phyloP scores from a whole-genome alignment of 1,284 basidiomycete genomes.

The Ceratobasidium sp. region DNA sequence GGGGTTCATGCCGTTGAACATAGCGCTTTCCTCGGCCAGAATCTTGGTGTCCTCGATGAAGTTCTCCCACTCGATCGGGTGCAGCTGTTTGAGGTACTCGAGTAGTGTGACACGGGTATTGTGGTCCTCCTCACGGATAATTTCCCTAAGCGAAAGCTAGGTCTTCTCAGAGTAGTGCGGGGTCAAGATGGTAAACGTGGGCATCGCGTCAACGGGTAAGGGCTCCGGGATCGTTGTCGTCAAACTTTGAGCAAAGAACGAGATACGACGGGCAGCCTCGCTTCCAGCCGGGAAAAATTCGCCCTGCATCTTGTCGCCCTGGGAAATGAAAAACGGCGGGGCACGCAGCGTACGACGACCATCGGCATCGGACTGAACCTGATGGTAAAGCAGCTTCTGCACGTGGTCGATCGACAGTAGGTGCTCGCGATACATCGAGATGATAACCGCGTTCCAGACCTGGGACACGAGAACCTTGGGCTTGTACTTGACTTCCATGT shows the following conservation, averaged over 20 bases:
- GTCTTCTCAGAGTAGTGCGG: constrained; percentile 99
- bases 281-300: constrained; percentile 95
- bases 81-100: constrained; percentile 98
- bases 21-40: constrained; percentile 93
- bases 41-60: constrained; percentile 99
- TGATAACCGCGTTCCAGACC: constrained; percentile 98
- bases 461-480: constrained; percentile 97
- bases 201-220: constrained; percentile 95
- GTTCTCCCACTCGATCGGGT: constrained; percentile 98
- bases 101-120: constrained; percentile 94
- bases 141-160: constrained; percentile 91
- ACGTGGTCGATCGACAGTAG: constrained; percentile 96
- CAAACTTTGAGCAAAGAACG: constrained; percentile 95
- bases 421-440: constrained; percentile 99
- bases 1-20: constrained; percentile 85
- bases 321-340: constrained; percentile 95
- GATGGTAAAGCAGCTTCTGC: constrained; percentile 94
- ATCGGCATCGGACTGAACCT: constrained; percentile 86
- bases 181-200: constrained; percentile 95
- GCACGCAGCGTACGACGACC: constrained; percentile 91
- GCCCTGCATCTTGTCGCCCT: constrained; percentile 86
- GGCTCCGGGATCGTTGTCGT: constrained; percentile 92
- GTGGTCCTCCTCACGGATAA: constrained; percentile 96
- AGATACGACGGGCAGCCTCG: constrained; percentile 94
- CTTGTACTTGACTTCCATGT: constrained; percentile 98